A percentile compares a stretch with the other conserved stretches of the same genome.
These are phyloP conservation scores for Sinapis alba DNA, from an alignment of 441 rosid species.

Conservation along the genomic window DNA sequence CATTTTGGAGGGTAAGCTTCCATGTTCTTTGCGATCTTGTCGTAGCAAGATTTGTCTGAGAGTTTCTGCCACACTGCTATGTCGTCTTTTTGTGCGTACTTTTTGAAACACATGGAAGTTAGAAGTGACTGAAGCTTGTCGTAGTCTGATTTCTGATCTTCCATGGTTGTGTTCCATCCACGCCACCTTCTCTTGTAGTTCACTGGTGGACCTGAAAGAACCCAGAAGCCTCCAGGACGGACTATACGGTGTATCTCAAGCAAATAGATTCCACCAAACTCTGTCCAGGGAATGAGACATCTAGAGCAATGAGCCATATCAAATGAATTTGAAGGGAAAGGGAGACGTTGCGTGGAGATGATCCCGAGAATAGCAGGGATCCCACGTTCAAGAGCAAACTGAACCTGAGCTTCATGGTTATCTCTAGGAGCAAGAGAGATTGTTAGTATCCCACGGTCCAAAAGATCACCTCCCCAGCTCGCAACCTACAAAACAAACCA, in stretches of 20 bases:
- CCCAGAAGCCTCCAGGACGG: conserved; percentile 92
- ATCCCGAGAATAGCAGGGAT: conserved; percentile 91
- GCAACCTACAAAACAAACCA: conserved; percentile 60
- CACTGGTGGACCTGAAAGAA: conserved; percentile 88
- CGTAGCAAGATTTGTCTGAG: conserved; percentile 41
- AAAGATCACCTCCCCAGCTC: conserved; percentile 92
- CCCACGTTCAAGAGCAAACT: conserved; percentile 89
- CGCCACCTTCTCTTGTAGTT: conserved; percentile 63
- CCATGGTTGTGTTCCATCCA: conserved; percentile 76
- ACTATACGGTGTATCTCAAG: conserved; percentile 86
- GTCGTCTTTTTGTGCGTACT: conserved; percentile 63
- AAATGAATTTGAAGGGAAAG: conserved; percentile 82
- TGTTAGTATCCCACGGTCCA: conserved; percentile 66
- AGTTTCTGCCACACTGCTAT: conserved; percentile 93
- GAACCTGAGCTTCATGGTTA: conserved; percentile 91
- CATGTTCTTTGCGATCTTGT: conserved; percentile 35
- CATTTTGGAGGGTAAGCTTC: conserved; percentile 43
- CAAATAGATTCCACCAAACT: conserved; percentile 71
- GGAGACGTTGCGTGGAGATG: conserved; percentile 79
- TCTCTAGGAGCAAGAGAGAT: conserved; percentile 92
- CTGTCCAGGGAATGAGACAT: conserved; percentile 89
- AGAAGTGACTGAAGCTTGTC: conserved; percentile 61
- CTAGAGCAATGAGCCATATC: conserved; percentile 98
- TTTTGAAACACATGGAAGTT: conserved; percentile 72
- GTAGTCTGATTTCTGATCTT: conserved; percentile 73